Percentiles rank a stretch among this genome's conserved stretches.
Evolutionary conservation across 176 grass and related monocot species (phyloP).

Genomic region (Alopecurus myosuroides): DNA sequence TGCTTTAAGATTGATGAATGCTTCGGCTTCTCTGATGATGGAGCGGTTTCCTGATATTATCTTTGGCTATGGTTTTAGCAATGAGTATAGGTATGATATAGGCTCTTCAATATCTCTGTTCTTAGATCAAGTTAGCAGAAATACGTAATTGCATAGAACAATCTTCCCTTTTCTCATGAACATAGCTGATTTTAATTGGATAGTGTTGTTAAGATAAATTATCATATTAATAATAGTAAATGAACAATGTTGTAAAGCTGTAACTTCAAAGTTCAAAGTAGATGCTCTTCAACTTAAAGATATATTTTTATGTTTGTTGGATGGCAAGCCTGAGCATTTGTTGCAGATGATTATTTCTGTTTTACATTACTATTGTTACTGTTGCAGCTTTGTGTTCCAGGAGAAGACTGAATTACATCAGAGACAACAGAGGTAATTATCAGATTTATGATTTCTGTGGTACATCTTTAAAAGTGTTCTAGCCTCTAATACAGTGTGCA

Average conservation of each 20-base stretch:
- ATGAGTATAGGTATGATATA: conserved; percentile 68
- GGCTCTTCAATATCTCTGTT: neutral
- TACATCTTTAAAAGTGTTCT: neutral
- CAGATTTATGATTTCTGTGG: neutral
- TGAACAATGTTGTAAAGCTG: neutral
- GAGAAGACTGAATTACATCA: neutral
- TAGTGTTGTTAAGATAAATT: neutral
- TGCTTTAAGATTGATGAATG: conserved; percentile 64
- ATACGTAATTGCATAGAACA: neutral
- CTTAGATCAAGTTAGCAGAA: neutral
- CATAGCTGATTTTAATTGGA: neutral
- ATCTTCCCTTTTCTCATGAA: neutral
- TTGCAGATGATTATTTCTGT: neutral
- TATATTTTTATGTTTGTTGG: neutral
- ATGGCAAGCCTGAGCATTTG: neutral
- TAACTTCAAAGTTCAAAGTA: neutral
- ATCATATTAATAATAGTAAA: neutral
- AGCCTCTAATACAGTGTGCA: neutral
- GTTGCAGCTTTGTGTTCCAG: neutral
- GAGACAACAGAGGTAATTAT: neutral
- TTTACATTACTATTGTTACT: neutral
- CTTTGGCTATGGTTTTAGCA: conserved; percentile 76
- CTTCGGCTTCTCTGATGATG: conserved; percentile 56
- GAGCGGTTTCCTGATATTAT: conserved; percentile 54
- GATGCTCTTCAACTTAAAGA: neutral